Evolutionary conservation across 1,139 yeast species (phyloP).

Genomic region (Pichia cactophila): DNA sequence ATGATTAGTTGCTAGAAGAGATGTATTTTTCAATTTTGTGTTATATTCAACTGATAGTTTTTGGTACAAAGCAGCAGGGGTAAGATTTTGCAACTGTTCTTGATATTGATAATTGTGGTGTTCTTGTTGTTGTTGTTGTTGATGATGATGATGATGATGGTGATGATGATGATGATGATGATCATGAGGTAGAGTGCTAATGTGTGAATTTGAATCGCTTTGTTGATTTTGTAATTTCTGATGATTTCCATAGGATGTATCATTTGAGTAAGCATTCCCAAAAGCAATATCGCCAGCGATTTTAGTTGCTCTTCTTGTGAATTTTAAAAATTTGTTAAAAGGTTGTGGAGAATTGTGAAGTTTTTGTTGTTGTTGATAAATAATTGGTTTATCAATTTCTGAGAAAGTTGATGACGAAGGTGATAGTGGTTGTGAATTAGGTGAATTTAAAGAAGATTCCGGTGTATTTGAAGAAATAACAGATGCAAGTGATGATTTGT

Average conservation of each 20-base stretch:
- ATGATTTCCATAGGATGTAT: neutral
- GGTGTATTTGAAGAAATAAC: neutral
- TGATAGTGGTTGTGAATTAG: neutral
- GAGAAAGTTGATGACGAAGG: neutral
- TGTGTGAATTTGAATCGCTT: too few relatives aligned
- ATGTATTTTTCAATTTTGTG: neutral
- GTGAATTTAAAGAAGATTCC: neutral
- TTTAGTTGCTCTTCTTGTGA: slow-evolving; percentile 22
- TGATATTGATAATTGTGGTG: neutral
- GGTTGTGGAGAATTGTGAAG: neutral
- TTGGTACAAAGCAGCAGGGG: neutral
- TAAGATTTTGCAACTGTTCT: neutral
- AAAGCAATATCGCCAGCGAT: slow-evolving; percentile 27
- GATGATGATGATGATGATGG: neutral
- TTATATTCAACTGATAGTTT: slow-evolving; percentile 5
- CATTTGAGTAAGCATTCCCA: slow-evolving; percentile 17
- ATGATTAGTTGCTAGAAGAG: slow-evolving; percentile 9
- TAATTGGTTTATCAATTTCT: neutral
- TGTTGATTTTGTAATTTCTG: neutral
- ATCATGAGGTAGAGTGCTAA: neutral
- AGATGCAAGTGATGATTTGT: neutral
- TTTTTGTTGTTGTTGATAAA: neutral
- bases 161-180: neutral
- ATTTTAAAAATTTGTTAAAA: slow-evolving; percentile 11
- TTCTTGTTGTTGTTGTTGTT: too few relatives aligned